A percentile compares a stretch with the other conserved stretches of the same genome.
Conservation (phyloP, 1,284 basidiomycete species). For the Anthracocystis walkeri region DNA sequence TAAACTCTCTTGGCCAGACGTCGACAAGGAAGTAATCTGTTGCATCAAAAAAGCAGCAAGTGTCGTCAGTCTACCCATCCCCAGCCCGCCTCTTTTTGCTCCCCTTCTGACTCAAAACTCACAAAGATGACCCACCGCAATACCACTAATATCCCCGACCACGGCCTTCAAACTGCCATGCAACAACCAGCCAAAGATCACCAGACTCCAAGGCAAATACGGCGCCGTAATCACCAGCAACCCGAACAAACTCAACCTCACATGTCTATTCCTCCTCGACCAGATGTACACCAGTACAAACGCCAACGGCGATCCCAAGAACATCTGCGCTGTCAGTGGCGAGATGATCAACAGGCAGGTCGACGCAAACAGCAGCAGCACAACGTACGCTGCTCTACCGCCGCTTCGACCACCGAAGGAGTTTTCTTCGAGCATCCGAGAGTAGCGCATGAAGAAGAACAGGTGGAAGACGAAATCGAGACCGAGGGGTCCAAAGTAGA, state of each 20-base stretch:
- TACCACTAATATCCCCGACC: conserved; percentile 79
- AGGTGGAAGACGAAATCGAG: conserved; percentile 92
- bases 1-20: conserved; percentile 92
- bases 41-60: neutral
- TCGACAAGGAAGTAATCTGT: conserved; percentile 86
- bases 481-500: conserved; percentile 92
- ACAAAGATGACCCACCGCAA: conserved; percentile 65
- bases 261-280: conserved; percentile 91
- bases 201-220: conserved; percentile 90
- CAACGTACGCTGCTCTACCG: conserved; percentile 87
- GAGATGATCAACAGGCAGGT: conserved; percentile 73
- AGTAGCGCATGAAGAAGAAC: conserved; percentile 98
- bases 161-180: conserved; percentile 87
- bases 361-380: conserved; percentile 84
- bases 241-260: conserved; percentile 94
- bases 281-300: conserved; percentile 92
- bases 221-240: conserved; percentile 93
- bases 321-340: conserved; percentile 69
- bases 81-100: too few species aligned
- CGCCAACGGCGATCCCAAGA: conserved; percentile 49
- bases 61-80: neutral
- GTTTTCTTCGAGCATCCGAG: conserved; percentile 93
- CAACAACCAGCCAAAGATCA: conserved; percentile 87
- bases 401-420: conserved; percentile 86
- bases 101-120: conserved; percentile 22